phyloP scores from a whole-genome alignment of 352 stramenopile species.

The Globisporangium paddicum region DNA sequence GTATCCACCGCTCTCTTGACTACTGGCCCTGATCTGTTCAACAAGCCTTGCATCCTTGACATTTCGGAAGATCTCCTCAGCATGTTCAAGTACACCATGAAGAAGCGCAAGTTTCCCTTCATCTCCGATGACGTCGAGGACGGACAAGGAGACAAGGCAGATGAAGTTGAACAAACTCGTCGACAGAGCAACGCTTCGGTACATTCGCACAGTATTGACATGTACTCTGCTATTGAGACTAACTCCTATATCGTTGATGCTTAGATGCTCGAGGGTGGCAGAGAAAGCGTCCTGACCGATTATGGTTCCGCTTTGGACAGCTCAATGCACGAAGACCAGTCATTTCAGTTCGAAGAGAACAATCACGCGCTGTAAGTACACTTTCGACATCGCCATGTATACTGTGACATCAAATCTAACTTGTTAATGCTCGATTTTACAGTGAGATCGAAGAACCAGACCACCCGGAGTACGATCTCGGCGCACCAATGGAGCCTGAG shows the following conservation, averaged over 20 bases:
- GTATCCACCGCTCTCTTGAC: slow-evolving; percentile 12
- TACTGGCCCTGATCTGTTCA: slow-evolving; percentile 44
- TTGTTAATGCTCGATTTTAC: neutral
- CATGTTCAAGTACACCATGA: slow-evolving; percentile 86
- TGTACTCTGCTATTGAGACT: neutral
- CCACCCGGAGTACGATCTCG: slow-evolving; percentile 50
- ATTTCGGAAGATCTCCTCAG: slow-evolving; percentile 55
- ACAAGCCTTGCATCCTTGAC: slow-evolving; percentile 42
- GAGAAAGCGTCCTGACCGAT: slow-evolving; percentile 13
- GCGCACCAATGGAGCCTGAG: slow-evolving; percentile 45
- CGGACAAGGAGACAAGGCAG: slow-evolving; percentile 19
- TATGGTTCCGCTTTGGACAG: slow-evolving; percentile 11
- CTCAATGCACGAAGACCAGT: slow-evolving; percentile 30
- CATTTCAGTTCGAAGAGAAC: slow-evolving; percentile 35
- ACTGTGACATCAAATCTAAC: neutral
- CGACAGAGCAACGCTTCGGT: slow-evolving; percentile 63
- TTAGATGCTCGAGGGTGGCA: neutral
- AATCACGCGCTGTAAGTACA: slow-evolving; percentile 9
- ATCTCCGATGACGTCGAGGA: slow-evolving; percentile 17
- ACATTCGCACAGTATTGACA: neutral
- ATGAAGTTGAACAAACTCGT: slow-evolving; percentile 61
- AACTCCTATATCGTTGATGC: neutral
- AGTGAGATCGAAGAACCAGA: slow-evolving; percentile 36
- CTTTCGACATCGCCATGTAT: neutral
- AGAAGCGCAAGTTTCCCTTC: slow-evolving; percentile 82